These are phyloP conservation scores for Aspergillus ibericus DNA, from an alignment of 2,329 filamentous ascomycete genomes.

Conservation along the genomic window DNA sequence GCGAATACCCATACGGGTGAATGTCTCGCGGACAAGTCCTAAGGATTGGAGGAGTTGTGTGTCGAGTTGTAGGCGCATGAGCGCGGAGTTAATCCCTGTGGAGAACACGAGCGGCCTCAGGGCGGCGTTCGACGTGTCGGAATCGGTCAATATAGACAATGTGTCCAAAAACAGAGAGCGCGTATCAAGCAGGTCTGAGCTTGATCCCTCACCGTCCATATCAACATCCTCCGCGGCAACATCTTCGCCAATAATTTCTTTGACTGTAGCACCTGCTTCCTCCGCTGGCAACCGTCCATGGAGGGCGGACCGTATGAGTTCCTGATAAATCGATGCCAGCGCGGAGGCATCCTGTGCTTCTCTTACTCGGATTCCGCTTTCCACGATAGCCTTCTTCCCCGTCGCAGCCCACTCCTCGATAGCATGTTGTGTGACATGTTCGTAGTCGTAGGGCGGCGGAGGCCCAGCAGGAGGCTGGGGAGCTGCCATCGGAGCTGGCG, in stretches of 20 bases:
- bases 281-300: constrained; percentile 65
- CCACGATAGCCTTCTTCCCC: constrained; percentile 67
- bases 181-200: constrained; percentile 54
- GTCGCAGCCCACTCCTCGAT: constrained; percentile 66
- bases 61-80: constrained; percentile 84
- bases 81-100: constrained; percentile 67
- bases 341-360: constrained; percentile 67
- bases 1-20: constrained; percentile 77
- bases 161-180: constrained; percentile 78
- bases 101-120: constrained; percentile 70
- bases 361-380: constrained; percentile 64
- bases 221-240: constrained; percentile 51
- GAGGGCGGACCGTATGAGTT: constrained; percentile 74
- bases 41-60: constrained; percentile 71
- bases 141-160: constrained; percentile 74
- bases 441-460: constrained; percentile 64
- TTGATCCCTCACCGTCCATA: constrained; percentile 45
- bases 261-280: constrained; percentile 71
- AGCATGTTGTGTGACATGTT: constrained; percentile 70
- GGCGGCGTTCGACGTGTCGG: constrained; percentile 58
- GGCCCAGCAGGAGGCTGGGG: constrained; percentile 23
- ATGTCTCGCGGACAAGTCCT: constrained; percentile 80
- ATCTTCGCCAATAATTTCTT: constrained; percentile 67
- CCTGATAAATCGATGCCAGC: constrained; percentile 75
- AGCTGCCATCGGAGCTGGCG: constrained; percentile 13